Conservation (phyloP, 2,329 filamentous ascomycete genomes). For the Chaetomium sp. region DNA sequence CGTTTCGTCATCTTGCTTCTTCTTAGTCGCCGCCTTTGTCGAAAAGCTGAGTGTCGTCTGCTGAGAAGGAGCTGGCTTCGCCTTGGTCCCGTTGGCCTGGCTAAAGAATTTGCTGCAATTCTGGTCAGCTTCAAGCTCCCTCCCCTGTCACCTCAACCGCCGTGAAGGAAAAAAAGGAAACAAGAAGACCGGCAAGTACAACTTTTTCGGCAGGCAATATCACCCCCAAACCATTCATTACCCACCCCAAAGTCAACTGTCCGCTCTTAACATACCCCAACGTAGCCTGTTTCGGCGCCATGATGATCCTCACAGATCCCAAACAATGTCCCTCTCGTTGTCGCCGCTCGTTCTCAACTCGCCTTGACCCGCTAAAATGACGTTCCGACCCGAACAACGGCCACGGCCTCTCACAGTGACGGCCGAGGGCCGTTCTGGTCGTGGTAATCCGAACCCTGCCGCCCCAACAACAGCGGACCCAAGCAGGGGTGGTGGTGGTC, state of each 20-base stretch:
- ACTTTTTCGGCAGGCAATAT: not conserved
- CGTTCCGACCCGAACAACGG: not conserved
- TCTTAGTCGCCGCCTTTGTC: slow-evolving; percentile 40
- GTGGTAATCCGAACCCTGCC: too few species aligned
- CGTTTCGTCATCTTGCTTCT: slow-evolving; percentile 24
- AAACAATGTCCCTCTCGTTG: not conserved
- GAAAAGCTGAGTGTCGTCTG: slow-evolving; percentile 77
- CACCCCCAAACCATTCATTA: not conserved
- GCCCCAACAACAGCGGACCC: not conserved
- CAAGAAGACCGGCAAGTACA: not conserved
- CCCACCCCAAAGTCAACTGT: slow-evolving; percentile 70
- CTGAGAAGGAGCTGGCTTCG: slow-evolving; percentile 54
- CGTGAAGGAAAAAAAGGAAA: not conserved
- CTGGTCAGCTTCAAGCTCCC: slow-evolving; percentile 14
- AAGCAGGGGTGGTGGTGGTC: not conserved
- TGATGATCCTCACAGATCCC: slow-evolving; percentile 15
- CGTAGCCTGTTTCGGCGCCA: slow-evolving; percentile 67
- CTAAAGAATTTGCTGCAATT: slow-evolving; percentile 75
- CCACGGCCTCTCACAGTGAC: not conserved
- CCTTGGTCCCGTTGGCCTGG: slow-evolving; percentile 52
- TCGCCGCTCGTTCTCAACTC: not conserved
- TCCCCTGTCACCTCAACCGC: not conserved
- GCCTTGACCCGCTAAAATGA: not conserved
- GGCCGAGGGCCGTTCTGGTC: too few species aligned
- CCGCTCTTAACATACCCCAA: slow-evolving; percentile 77